Evolutionary conservation across 352 stramenopile genomes (phyloP).

Genomic region (Elongisporangium prolatum): DNA sequence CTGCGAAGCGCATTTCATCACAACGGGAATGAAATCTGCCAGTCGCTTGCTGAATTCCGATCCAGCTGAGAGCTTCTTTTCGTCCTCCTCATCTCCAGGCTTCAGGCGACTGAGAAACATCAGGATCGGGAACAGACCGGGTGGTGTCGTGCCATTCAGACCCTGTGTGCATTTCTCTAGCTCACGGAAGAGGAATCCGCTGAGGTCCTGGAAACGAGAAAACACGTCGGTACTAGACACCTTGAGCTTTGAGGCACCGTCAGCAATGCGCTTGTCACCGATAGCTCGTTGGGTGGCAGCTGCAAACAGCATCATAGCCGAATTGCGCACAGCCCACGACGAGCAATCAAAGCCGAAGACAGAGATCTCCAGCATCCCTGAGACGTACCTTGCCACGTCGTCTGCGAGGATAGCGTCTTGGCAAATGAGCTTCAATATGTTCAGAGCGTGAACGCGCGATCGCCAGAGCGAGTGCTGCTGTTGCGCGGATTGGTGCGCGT

Average conservation of each 20-base stretch:
- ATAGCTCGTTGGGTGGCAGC: slow-evolving; percentile 74
- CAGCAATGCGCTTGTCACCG: slow-evolving; percentile 80
- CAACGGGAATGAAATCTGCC: slow-evolving; percentile 59
- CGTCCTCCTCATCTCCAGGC: slow-evolving; percentile 51
- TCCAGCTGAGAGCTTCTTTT: slow-evolving; percentile 6
- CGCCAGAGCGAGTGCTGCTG: slow-evolving; percentile 63
- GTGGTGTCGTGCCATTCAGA: slow-evolving; percentile 27
- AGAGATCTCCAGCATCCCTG: slow-evolving; percentile 78
- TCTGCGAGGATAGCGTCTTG: slow-evolving; percentile 84
- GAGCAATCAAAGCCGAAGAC: slow-evolving; percentile 82
- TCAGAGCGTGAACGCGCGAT: slow-evolving; percentile 80
- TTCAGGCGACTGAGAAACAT: slow-evolving; percentile 78
- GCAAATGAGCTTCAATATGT: slow-evolving; percentile 89
- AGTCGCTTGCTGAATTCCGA: slow-evolving; percentile 14
- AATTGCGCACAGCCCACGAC: slow-evolving; percentile 88
- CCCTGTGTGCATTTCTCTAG: slow-evolving; percentile 32
- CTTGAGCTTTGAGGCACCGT: slow-evolving; percentile 53
- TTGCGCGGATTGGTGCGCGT: slow-evolving; percentile 10
- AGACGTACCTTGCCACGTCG: slow-evolving; percentile 79
- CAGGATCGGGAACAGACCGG: slow-evolving; percentile 68
- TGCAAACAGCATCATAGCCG: slow-evolving; percentile 90
- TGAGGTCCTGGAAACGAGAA: slow-evolving; percentile 68
- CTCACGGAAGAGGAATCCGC: slow-evolving; percentile 52
- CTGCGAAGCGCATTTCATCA: slow-evolving; percentile 62
- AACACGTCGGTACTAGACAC: slow-evolving; percentile 75